Percentiles rank a stretch among this genome's conserved stretches.
These are phyloP conservation scores for Phytophthora fragariaefolia DNA, from an alignment of 352 stramenopile species.

Conservation along the genomic window DNA sequence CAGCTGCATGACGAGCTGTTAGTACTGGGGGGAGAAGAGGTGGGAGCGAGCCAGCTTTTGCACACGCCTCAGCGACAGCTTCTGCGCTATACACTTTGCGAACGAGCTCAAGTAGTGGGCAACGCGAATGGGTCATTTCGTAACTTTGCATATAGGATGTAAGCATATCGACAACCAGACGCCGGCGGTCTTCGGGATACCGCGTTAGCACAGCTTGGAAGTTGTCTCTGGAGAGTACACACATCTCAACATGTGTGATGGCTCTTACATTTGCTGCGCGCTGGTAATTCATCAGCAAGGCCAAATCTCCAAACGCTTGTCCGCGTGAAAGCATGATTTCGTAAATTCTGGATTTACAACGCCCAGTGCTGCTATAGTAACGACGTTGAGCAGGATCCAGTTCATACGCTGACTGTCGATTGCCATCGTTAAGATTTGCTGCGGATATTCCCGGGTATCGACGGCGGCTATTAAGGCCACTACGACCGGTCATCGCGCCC, in stretches of 20 bases:
- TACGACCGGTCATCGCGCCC: conserved; percentile 12
- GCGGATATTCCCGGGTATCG: neutral
- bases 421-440: conserved; percentile 5
- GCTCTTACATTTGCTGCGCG: conserved; percentile 53
- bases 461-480: neutral
- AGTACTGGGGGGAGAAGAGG: conserved; percentile 14
- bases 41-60: conserved; percentile 6
- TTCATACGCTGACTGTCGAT: conserved; percentile 31
- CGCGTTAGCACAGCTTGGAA: conserved; percentile 49
- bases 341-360: neutral
- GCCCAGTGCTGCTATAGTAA: conserved; percentile 25
- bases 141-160: conserved; percentile 43
- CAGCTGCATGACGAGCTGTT: conserved; percentile 28
- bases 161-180: conserved; percentile 41
- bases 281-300: conserved; percentile 60
- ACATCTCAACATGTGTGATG: conserved; percentile 63
- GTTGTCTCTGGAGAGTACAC: conserved; percentile 43
- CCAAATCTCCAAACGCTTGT: conserved; percentile 59
- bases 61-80: conserved; percentile 26
- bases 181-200: conserved; percentile 42
- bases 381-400: conserved; percentile 25
- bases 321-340: conserved; percentile 32
- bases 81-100: conserved; percentile 34
- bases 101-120: conserved; percentile 37
- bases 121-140: conserved; percentile 23